Evolutionary conservation across 2,329 filamentous ascomycete genomes (phyloP), one percentile per base, ranked within the genome.

Genomic region (Aspergillus novofumigatus): DNA sequence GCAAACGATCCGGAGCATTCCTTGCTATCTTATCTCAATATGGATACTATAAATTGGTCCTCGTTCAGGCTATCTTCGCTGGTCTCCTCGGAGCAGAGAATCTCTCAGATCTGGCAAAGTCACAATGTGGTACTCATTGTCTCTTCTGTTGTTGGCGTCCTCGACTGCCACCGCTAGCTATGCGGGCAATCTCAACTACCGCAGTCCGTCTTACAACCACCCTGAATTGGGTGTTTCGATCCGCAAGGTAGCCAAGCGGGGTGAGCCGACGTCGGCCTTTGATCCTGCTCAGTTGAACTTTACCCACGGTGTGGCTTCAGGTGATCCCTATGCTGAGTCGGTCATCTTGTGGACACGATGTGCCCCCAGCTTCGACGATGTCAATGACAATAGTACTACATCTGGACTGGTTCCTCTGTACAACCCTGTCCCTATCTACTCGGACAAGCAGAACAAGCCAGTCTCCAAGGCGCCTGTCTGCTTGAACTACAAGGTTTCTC

Each of bases 161-260:
- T 45, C 42, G 42, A 45, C 42, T 9, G 42, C 42, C 21, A 45
- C 42, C n/a, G 70, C 66, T 17, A 64, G 64, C 20, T 71, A 69
- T 53, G 64, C 67, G 48, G 69, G 69, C 42, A 89, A 89, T 67
- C 69, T 89, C 59, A 89, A 89, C 74, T 90, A 89, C 69, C 78
- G 80, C 51, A 87, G 83, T 64, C 86, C 87, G 5, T 90, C 87
- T 1, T 78, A 82, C 44, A 81, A 86, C 47, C 87, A 90, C 62
- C 79, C 82, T 3, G 76, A 78, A 41, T 77, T 90, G 10, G 87
- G 86, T 4, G 52, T 62, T 11, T 51, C 61, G 32, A 28, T 58
- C 26, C 80, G 80, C 51, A 84, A 82, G 61, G 81, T 89, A 51
- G 79, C 82, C 48, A 83, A 82, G 69, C 80, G 85, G 41, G 81